Base-by-base conservation (phyloP, 1,284 basidiomycete genomes). In the Ganoderma lucidum region DNA sequence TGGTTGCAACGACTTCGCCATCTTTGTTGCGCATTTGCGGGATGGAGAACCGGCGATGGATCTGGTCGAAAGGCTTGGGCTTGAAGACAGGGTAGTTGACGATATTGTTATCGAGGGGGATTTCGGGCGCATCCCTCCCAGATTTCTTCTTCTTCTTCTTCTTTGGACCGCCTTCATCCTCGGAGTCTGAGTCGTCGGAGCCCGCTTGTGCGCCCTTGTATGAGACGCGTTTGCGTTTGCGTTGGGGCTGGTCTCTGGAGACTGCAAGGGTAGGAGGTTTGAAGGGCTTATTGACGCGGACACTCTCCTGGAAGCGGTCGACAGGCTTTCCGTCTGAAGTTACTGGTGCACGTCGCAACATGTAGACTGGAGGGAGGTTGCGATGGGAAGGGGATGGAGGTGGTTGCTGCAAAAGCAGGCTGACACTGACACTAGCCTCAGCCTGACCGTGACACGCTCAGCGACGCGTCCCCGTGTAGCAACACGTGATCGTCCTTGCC, bases 1-100 rank as follows among this genome's bases (percentile, higher is more conserved):
- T 77, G 17, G 91, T 87, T 8, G 87, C 82, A 12, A 99, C 84
- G 9, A 90, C 74, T 67, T 93, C 88, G 17, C 96, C 94, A 59
- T 92, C 89, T 77, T 92, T 91, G 79, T 89, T 93, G 62, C 83
- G 89, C 89, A 99, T 98, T 10, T 90, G 87, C 0, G 97, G 98
- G 73, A 99, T 91, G 6, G 92, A 89, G 82, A 99, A 99, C 73
- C 88, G 87, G 61, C 87, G 89, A 73, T 84, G 80, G 3, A 92
- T 81, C 70, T 89, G 80, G 28, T 87, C 86, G 78, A 94, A 92
- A 0, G 95, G 92, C 79, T 95, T 97, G 15, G 92, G 90, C 74
- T 90, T 91, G 83, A 90, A 97, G 45, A 95, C 91, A 0, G 96
- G 95, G 76, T 91, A 98, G 62, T 91, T 88, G 78, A 89, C 88